Evolutionary conservation across 2,329 filamentous ascomycete species (phyloP).

Genomic region (Davidsoniella neocaledoniae): DNA sequence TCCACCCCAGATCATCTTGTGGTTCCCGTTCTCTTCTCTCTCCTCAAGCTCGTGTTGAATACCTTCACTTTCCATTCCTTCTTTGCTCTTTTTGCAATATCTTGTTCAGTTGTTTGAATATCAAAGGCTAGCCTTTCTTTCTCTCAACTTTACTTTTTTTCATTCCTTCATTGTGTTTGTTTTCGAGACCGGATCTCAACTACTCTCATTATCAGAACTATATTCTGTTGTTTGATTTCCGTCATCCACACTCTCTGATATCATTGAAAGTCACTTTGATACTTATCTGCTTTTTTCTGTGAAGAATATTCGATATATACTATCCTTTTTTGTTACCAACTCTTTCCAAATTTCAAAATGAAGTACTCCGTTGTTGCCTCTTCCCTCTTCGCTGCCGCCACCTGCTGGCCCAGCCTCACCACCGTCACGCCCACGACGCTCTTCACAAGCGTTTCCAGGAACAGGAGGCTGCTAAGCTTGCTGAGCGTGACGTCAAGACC

Average conservation of each 20-base stretch:
- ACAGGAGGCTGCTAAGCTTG: background rate
- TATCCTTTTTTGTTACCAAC: background rate
- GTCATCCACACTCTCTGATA: slow-evolving; percentile 5
- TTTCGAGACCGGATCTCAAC: slow-evolving; percentile 11
- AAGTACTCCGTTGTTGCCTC: slow-evolving; percentile 27
- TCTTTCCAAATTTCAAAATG: slow-evolving; percentile 21
- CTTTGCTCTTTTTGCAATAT: slow-evolving; percentile 9
- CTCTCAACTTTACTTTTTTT: slow-evolving; percentile 6
- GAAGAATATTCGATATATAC: slow-evolving; percentile 4
- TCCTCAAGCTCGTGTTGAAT: slow-evolving; percentile 1
- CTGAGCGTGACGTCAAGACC: slow-evolving; percentile 14
- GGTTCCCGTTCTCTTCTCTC: background rate
- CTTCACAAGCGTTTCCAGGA: slow-evolving; percentile 17
- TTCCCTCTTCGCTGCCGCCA: slow-evolving; percentile 23
- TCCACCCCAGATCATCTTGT: background rate
- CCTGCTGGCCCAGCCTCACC: slow-evolving; percentile 33
- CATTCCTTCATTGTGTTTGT: slow-evolving; percentile 7
- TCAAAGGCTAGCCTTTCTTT: slow-evolving; percentile 11
- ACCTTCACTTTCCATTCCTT: slow-evolving; percentile 10
- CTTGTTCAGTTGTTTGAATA: slow-evolving; percentile 5
- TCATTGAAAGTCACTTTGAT: background rate
- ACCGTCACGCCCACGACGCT: slow-evolving; percentile 22
- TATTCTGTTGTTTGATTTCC: slow-evolving; percentile 1
- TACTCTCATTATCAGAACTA: slow-evolving; percentile 9
- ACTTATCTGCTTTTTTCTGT: background rate